phyloP scores from a whole-genome alignment of 371 early-diverging fungal genomes.

The Apophysomyces elegans region DNA sequence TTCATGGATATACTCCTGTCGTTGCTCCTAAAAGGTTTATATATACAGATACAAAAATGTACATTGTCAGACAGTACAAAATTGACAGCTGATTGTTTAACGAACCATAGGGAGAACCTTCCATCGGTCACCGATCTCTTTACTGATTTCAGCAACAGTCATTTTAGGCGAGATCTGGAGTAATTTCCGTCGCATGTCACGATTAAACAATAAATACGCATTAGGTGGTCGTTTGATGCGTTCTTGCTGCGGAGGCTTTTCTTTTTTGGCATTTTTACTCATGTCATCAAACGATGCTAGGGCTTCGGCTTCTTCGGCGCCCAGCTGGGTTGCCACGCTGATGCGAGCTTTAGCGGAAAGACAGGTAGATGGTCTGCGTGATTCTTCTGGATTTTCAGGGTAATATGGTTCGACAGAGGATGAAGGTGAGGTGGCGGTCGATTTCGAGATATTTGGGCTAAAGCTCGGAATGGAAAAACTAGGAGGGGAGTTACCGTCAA shows the following conservation, averaged over 20 bases:
- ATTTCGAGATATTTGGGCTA: constrained; percentile 12
- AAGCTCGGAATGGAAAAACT: constrained; percentile 19
- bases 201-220: constrained; percentile 65
- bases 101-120: constrained; percentile 36
- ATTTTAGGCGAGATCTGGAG: constrained; percentile 57
- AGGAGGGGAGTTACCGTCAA: constrained; percentile 6
- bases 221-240: constrained; percentile 68
- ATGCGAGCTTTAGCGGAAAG: constrained; percentile 9
- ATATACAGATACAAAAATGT: background rate
- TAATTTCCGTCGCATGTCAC: constrained; percentile 60
- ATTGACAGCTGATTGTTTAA: constrained; percentile 2
- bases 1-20: constrained; percentile 39
- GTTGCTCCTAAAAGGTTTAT: constrained; percentile 29
- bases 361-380: constrained; percentile 2
- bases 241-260: constrained; percentile 17
- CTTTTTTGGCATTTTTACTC: constrained; percentile 14
- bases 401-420: constrained; percentile 8
- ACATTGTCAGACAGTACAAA: constrained; percentile 2
- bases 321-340: constrained; percentile 19
- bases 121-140: constrained; percentile 62
- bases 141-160: constrained; percentile 62
- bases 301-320: constrained; percentile 18
- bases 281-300: constrained; percentile 21
- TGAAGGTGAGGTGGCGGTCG: constrained; percentile 17
- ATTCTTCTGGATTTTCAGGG: background rate